phyloP scores from a whole-genome alignment of 768 basidiomycete genomes.

The Tylopilus felleus region DNA sequence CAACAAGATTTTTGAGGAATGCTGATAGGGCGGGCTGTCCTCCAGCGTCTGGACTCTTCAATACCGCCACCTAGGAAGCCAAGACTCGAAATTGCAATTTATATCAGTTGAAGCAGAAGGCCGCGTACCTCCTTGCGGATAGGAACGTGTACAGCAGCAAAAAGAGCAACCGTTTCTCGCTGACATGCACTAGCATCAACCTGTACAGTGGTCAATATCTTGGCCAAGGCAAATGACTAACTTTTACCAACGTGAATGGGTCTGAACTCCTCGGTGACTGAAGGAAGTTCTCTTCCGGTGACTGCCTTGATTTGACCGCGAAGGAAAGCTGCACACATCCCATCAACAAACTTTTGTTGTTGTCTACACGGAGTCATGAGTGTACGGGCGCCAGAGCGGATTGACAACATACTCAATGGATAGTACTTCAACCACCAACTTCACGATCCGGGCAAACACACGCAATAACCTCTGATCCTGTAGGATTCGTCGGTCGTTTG shows the following conservation, averaged over 20 bases:
- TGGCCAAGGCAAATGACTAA: neutral
- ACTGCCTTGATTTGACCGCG: constrained; percentile 46
- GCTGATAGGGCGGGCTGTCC: constrained; percentile 46
- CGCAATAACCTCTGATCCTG: constrained; percentile 36
- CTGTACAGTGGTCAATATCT: constrained; percentile 12
- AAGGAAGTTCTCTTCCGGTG: constrained; percentile 51
- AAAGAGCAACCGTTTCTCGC: constrained; percentile 62
- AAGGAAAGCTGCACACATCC: constrained; percentile 40
- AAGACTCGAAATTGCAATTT: neutral
- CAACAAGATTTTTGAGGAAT: constrained; percentile 53
- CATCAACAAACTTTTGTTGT: constrained; percentile 56
- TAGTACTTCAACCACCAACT: constrained; percentile 61
- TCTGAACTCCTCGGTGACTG: constrained; percentile 33
- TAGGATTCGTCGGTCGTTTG: constrained; percentile 24
- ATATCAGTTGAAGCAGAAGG: neutral
- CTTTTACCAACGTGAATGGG: constrained; percentile 49
- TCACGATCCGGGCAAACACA: constrained; percentile 62
- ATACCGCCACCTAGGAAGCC: constrained; percentile 39
- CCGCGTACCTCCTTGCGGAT: constrained; percentile 60
- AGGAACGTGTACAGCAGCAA: constrained; percentile 63
- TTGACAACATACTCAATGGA: constrained; percentile 55
- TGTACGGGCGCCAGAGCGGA: neutral
- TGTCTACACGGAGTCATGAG: constrained; percentile 35
- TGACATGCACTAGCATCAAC: constrained; percentile 33
- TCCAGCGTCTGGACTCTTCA: constrained; percentile 24